phyloP scores from a whole-genome alignment of 164 flowering plant genomes.

The Umbilicus rupestris region DNA sequence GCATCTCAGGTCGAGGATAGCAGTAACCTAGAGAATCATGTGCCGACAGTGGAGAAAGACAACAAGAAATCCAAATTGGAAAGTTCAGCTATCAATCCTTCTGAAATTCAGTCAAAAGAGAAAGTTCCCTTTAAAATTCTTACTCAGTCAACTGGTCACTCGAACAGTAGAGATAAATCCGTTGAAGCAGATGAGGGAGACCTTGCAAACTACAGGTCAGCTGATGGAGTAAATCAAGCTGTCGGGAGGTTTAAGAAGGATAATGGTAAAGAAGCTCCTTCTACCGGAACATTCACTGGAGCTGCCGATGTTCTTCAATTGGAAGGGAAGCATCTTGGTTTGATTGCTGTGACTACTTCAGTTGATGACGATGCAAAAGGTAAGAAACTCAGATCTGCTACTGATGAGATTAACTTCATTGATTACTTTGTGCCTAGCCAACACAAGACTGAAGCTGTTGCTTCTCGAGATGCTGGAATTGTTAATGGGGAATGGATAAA shows the following conservation, averaged over 20 bases:
- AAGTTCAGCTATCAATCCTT: not conserved
- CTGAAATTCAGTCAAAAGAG: constrained; percentile 1
- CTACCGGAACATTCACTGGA: not conserved
- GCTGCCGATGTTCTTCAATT: not conserved
- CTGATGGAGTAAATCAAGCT: no score
- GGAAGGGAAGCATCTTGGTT: not conserved
- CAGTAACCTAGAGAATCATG: not conserved
- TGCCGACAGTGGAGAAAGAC: not conserved
- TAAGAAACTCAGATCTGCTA: not conserved
- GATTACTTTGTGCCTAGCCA: not conserved
- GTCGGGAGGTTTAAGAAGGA: not conserved
- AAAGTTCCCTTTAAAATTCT: not conserved
- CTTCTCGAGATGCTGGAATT: not conserved
- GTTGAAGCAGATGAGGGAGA: not conserved
- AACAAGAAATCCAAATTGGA: not conserved
- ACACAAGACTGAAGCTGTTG: not conserved
- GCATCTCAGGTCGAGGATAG: not conserved
- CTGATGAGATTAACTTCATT: not conserved
- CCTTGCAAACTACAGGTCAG: no score
- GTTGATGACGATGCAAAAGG: not conserved
- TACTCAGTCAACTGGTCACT: not conserved
- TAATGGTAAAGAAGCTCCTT: not conserved
- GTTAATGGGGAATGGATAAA: not conserved
- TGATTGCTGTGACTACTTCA: not conserved
- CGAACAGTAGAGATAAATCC: not conserved